These are phyloP conservation scores for Sherardia arvensis DNA, from an alignment of 257 asterid species.

Conservation along the genomic window DNA sequence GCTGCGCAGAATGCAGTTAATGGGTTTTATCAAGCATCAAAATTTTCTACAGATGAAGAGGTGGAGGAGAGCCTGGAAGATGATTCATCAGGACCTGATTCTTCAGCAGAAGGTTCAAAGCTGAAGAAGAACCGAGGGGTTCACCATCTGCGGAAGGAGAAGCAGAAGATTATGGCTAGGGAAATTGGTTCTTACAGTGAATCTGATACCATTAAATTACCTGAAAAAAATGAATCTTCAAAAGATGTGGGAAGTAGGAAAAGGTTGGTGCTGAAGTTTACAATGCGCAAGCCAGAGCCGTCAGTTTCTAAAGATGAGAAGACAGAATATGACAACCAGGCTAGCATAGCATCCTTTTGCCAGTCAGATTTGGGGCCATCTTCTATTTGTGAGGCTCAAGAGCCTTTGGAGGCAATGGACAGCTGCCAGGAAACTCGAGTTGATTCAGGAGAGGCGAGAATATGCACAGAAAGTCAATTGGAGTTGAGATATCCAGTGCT, in stretches of 20 bases:
- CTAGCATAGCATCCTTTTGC: slow-evolving; percentile 37
- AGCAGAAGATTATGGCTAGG: slow-evolving; percentile 19
- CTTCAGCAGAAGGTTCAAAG: slow-evolving; percentile 35
- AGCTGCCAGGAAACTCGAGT: slow-evolving; percentile 16
- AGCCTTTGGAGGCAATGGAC: slow-evolving; percentile 19
- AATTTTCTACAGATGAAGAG: slow-evolving; percentile 60
- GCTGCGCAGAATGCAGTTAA: slow-evolving; percentile 61
- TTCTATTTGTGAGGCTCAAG: slow-evolving; percentile 21
- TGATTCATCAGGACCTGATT: slow-evolving; percentile 57
- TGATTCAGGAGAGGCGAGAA: slow-evolving; percentile 35
- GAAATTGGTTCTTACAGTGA: slow-evolving; percentile 28
- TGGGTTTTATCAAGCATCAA: slow-evolving; percentile 40
- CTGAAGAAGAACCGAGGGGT: slow-evolving; percentile 26
- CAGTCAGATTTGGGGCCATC: slow-evolving; percentile 32
- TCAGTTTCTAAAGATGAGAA: slow-evolving; percentile 27
- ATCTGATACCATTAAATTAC: slow-evolving; percentile 27
- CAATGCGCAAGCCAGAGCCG: slow-evolving; percentile 38
- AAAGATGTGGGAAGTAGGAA: slow-evolving; percentile 42
- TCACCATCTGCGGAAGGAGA: slow-evolving; percentile 26
- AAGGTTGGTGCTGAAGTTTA: slow-evolving; percentile 58
- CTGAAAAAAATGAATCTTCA: slow-evolving; percentile 26
- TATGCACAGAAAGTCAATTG: slow-evolving; percentile 29
- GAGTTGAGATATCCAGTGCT: slow-evolving; percentile 26
- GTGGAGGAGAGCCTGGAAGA: slow-evolving; percentile 41
- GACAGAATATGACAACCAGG: slow-evolving; percentile 28